Evolutionary conservation across 2,329 filamentous ascomycete genomes (phyloP).

Genomic region (Calycina herbarum): DNA sequence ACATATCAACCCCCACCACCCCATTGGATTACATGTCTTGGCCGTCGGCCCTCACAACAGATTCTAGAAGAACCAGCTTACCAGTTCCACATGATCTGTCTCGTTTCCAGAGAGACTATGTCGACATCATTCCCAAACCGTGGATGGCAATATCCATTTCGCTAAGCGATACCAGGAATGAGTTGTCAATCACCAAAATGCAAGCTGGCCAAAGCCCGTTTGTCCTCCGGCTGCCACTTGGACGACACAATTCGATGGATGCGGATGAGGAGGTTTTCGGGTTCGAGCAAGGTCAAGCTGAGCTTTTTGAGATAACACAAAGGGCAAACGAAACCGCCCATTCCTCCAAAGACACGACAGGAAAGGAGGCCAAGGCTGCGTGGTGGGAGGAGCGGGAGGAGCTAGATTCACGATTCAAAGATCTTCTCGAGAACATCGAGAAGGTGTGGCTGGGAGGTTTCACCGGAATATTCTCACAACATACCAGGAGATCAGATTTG

Average conservation of each 20-base stretch:
- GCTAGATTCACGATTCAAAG: conserved; percentile 74
- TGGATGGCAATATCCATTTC: conserved; percentile 89
- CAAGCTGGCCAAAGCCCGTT: conserved; percentile 76
- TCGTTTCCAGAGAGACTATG: conserved; percentile 74
- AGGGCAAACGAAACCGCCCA: conserved; percentile 84
- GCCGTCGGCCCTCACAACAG: conserved; percentile 41
- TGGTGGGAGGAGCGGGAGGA: conserved; percentile 90
- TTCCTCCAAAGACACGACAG: conserved; percentile 66
- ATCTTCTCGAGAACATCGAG: conserved; percentile 82
- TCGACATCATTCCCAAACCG: conserved; percentile 77
- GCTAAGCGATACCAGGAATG: conserved; percentile 76
- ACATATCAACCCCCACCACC: conserved; percentile 23
- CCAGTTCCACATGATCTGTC: conserved; percentile 53
- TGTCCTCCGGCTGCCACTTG: conserved; percentile 80
- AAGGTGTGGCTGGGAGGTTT: conserved; percentile 95
- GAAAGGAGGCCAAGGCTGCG: conserved; percentile 71
- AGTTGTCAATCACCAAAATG: conserved; percentile 87
- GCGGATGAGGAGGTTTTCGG: conserved; percentile 79
- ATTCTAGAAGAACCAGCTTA: conserved; percentile 47
- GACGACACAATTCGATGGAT: conserved; percentile 77
- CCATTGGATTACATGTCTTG: conserved; percentile 43
- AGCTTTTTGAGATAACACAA: conserved; percentile 80
- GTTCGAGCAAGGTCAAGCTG: conserved; percentile 75
- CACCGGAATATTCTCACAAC: conserved; percentile 85
- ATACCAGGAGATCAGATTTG: conserved; percentile 60